Evolutionary conservation across 2,329 filamentous ascomycete species (phyloP), one percentile per base, ranked within the genome.

Genomic region (Periconia sp.): DNA sequence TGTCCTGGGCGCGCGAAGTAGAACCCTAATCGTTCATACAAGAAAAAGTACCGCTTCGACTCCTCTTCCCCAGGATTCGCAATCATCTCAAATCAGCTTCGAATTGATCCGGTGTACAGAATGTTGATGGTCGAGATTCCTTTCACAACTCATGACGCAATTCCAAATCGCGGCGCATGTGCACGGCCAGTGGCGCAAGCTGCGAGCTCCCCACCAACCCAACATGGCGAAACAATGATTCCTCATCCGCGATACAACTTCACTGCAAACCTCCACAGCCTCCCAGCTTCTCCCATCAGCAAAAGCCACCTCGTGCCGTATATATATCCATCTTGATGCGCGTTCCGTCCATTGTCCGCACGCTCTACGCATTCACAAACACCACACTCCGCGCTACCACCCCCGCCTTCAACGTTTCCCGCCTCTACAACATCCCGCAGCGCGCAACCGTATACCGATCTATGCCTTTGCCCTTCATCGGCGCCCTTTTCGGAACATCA

Each of bases 401-500:
- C 57, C 62, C 74, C 58, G 65, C 74, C 60, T 63, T 67, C 74
- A 64, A 63, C 63, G 41, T 76, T 70, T 43, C 64, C 17, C 74
- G 53, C 61, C 56, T 72, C 42, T 60, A 66, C 56, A 59, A 53
- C 53, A 54, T 62, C 9, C 64, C 68, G 1, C 68, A 68, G 40
- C 69, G 65, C 53, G 57, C 60, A 8, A 60, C 63, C 2, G 19
- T 65, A 13, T 61, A 69, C 45, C 66, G 65, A 31, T 83, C 89
- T 64, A 91, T 93, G 85, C 87, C 90, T 49, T 88, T 96, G 66
- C 89, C 92, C 1, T 90, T 96, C 62, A 68, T 96, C 37, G 81
- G 89, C 62, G 85, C 87, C 52, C 77, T 96, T 1, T 96, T 96
- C 67, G 81, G 86, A 50, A 86, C 82, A 48, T 78, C 81, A 20